Base-by-base conservation (phyloP, 164 flowering plant genomes). In the Stephania cephalantha region DNA sequence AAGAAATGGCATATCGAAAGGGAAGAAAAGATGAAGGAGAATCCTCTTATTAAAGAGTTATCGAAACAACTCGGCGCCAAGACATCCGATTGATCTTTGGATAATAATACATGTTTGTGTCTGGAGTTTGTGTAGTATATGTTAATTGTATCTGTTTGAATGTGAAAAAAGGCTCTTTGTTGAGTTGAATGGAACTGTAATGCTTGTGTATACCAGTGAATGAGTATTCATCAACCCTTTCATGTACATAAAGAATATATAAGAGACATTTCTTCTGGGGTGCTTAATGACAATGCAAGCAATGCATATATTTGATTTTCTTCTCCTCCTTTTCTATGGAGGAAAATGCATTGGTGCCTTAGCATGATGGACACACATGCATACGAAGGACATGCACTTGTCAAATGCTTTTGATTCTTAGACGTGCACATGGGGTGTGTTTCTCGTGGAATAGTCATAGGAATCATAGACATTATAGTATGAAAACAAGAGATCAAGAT, bases 21-120 rank as follows among this genome's bases (percentile, higher is more conserved):
- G 76, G 79, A 83, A 20, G 87, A 83, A 66, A 80, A 78, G 67
- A 46, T 85, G n/a, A 87, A 90, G 80, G 90, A 89, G 81, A 91
- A 83, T 71, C 86, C 86, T 44, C 70, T 94, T 1, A 25, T 91
- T 44, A 89, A 85, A 79, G 96, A 89, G 87, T 88, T 94, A 17
- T 84, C 96, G 0, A 92, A 84, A 78, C 80, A 72, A 68, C 80
- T 86, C 66, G 91, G 94, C 22, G 80, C 83, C 6, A 90, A 80
- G 82, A 65, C 86, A 17, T 77, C 88, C 35, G 78, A 68, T 30
- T 89, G 79, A 87, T 67, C 71, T 42, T 46, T 68, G 10, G 63
- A 5, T 15, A 2, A 9, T 53, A 9, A 7, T 50, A 13, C 15
- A 50, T 9, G 55, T 13, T 9, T 9, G 55, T 50, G 12, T 9